phyloP scores from a whole-genome alignment of 805 yeast species.

The Metschnikowia cerradonensis region DNA sequence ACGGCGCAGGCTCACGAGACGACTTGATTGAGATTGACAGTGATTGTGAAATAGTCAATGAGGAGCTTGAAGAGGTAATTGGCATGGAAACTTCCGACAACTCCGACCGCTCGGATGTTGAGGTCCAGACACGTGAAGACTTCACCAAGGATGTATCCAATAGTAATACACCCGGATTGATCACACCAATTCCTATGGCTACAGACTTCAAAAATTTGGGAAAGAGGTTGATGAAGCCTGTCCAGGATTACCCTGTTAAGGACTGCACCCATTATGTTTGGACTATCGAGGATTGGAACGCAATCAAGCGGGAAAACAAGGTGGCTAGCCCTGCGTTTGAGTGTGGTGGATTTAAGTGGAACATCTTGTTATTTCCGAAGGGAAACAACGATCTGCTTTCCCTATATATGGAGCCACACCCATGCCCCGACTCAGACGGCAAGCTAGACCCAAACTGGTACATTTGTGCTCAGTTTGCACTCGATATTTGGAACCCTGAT shows the following conservation, averaged over 20 bases:
- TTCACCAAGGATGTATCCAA: not conserved
- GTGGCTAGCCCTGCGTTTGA: slow-evolving; percentile 46
- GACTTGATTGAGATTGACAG: slow-evolving; percentile 10
- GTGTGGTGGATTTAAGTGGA: slow-evolving; percentile 65
- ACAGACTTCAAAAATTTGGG: slow-evolving; percentile 27
- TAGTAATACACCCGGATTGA: not conserved
- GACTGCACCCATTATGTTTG: slow-evolving; percentile 41
- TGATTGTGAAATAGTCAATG: slow-evolving; percentile 5
- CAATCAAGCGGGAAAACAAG: slow-evolving; percentile 35
- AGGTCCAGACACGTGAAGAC: not conserved
- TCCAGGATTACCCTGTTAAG: slow-evolving; percentile 37
- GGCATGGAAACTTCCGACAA: slow-evolving; percentile 19
- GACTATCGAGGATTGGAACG: slow-evolving; percentile 48
- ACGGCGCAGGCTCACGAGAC: slow-evolving; percentile 1
- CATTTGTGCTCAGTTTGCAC: slow-evolving; percentile 86
- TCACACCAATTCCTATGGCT: slow-evolving; percentile 22
- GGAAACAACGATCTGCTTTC: slow-evolving; percentile 65
- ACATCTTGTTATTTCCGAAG: slow-evolving; percentile 69
- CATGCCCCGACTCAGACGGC: slow-evolving; percentile 26
- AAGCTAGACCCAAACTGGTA: slow-evolving; percentile 55
- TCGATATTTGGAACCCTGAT: slow-evolving; percentile 78
- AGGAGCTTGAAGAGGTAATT: slow-evolving; percentile 10
- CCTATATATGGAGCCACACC: slow-evolving; percentile 75
- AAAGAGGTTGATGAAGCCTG: slow-evolving; percentile 32
- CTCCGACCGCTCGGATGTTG: slow-evolving; percentile 13